These are phyloP conservation scores for Thuja plicata DNA, from an alignment of 83 land plant genomes.

Conservation along the genomic window DNA sequence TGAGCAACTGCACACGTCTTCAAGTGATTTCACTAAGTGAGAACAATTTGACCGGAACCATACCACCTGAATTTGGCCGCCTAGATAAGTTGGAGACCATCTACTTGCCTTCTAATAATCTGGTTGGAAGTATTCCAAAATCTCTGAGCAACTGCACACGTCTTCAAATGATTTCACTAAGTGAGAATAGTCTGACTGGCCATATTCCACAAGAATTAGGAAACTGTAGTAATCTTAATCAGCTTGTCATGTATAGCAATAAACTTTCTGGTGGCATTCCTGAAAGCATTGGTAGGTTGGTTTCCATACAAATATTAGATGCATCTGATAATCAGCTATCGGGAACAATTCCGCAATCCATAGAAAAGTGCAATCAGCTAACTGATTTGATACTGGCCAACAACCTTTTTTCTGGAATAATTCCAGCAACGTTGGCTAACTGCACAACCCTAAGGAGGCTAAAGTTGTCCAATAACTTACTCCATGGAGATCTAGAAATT, in stretches of 20 bases:
- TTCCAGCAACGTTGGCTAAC: not conserved
- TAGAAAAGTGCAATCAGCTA: not conserved
- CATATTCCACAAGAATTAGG: not conserved
- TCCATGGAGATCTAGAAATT: not conserved
- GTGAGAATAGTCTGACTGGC: not conserved
- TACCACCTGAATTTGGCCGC: no score
- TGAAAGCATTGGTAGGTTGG: not conserved
- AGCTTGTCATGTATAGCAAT: not conserved
- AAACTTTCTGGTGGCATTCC: not conserved
- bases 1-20: no score
- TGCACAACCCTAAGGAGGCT: not conserved
- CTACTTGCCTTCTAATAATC: no score
- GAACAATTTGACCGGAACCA: no score
- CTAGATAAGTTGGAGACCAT: no score
- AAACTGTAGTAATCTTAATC: not conserved
- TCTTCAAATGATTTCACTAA: not conserved
- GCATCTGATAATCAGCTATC: not conserved
- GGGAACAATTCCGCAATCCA: not conserved
- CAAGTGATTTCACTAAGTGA: no score
- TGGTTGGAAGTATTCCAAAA: no score
- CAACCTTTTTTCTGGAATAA: not conserved
- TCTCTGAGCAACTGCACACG: slow-evolving; percentile 1
- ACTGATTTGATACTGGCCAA: not conserved
- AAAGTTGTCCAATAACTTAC: not conserved
- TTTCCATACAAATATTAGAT: not conserved